Percentiles rank a stretch among this genome's conserved stretches.
Evolutionary conservation across 805 yeast species (phyloP).

Genomic region (Hermanozyma aechmeae): DNA sequence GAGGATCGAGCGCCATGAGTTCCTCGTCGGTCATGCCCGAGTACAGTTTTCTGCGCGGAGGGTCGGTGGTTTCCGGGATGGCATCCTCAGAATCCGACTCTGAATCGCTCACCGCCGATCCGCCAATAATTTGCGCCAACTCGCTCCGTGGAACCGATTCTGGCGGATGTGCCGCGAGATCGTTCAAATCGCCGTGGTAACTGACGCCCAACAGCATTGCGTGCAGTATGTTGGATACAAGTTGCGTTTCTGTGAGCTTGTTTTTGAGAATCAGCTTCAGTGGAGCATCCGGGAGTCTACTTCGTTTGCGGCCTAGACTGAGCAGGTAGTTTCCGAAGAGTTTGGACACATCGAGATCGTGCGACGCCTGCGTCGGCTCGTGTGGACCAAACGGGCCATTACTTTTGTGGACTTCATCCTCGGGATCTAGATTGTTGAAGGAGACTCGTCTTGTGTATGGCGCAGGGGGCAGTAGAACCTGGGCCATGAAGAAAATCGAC

Average conservation of each 20-base stretch:
- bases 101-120: slow-evolving; percentile 1
- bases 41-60: slow-evolving; percentile 33
- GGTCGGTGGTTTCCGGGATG: slow-evolving; percentile 2
- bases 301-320: slow-evolving; percentile 8
- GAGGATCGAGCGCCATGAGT: slow-evolving; percentile 45
- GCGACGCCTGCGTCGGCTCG: no score
- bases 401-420: no score
- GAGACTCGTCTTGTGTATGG: slow-evolving; percentile 33
- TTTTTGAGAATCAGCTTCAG: slow-evolving; percentile 32
- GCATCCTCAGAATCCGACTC: slow-evolving; percentile 2
- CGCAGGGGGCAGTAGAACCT: no score
- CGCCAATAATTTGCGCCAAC: slow-evolving; percentile 5
- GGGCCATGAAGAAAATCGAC: no score
- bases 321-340: slow-evolving; percentile 10
- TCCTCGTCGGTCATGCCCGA: slow-evolving; percentile 47
- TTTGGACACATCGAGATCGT: slow-evolving; percentile 12
- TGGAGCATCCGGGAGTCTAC: slow-evolving; percentile 22
- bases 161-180: slow-evolving; percentile 7
- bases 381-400: neutral
- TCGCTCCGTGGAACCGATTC: slow-evolving; percentile 9
- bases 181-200: slow-evolving; percentile 12
- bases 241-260: slow-evolving; percentile 19
- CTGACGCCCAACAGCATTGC: slow-evolving; percentile 7
- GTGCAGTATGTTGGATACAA: slow-evolving; percentile 9
- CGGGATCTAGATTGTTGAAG: slow-evolving; percentile 32